Percentiles rank a stretch among this genome's conserved stretches.
phyloP scores from a whole-genome alignment of 768 basidiomycete species.

The Lentinula boryana region DNA sequence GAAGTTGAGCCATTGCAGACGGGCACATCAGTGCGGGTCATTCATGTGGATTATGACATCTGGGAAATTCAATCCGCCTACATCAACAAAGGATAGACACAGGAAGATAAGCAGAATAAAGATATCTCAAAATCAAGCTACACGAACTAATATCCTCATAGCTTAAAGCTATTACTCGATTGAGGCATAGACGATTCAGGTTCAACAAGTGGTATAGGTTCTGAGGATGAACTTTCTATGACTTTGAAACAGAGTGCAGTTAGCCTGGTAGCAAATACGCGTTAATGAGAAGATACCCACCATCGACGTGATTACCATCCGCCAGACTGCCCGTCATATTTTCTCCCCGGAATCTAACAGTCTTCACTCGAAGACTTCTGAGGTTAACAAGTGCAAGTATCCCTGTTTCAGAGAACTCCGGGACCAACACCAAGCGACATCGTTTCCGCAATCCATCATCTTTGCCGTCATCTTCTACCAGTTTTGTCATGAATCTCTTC shows the following conservation, averaged over 20 bases:
- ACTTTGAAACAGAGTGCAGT: background rate
- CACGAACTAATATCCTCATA: background rate
- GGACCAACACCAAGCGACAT: conserved; percentile 77
- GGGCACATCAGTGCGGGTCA: no score
- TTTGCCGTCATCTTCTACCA: conserved; percentile 42
- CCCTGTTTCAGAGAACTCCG: conserved; percentile 76
- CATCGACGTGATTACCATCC: background rate
- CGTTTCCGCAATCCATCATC: conserved; percentile 26
- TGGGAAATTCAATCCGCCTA: background rate
- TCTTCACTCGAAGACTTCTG: conserved; percentile 65
- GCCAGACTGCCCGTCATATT: conserved; percentile 27
- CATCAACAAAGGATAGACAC: background rate
- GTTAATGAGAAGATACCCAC: background rate
- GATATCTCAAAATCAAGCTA: background rate
- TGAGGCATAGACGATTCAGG: conserved; percentile 1
- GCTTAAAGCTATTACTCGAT: background rate
- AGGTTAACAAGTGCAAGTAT: conserved; percentile 76
- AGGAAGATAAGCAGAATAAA: background rate
- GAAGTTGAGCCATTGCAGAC: no score
- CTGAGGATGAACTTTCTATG: background rate
- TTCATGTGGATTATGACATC: background rate
- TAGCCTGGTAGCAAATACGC: background rate
- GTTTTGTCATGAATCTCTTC: conserved; percentile 68
- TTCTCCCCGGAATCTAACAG: conserved; percentile 50
- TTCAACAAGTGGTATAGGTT: background rate